Evolutionary conservation across 2,329 filamentous ascomycete species (phyloP).

Genomic region (Aplosporella prunicola): DNA sequence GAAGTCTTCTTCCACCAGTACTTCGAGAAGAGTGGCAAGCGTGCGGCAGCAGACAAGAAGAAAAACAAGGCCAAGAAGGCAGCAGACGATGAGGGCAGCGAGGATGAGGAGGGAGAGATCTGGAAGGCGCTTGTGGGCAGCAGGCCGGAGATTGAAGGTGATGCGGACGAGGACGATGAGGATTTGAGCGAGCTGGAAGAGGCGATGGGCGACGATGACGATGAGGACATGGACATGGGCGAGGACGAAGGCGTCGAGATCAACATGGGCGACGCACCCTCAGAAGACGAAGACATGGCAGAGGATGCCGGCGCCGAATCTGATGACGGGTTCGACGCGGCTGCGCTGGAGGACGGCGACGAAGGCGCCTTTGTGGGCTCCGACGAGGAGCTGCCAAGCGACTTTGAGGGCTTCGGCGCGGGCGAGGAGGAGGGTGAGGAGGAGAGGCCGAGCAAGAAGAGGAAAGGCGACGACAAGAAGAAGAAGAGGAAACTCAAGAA

Average conservation of each 20-base stretch:
- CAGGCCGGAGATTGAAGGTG: conserved; percentile 64
- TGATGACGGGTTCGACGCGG: conserved; percentile 29
- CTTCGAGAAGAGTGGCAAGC: conserved; percentile 60
- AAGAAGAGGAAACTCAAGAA: conserved; percentile 80
- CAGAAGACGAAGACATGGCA: conserved; percentile 35
- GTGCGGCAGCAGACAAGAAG: conserved; percentile 48
- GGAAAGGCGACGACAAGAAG: conserved; percentile 36
- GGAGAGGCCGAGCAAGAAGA: conserved; percentile 26
- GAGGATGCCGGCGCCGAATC: conserved; percentile 15
- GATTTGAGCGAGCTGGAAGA: conserved; percentile 46
- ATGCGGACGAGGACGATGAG: conserved; percentile 47
- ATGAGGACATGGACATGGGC: conserved; percentile 37
- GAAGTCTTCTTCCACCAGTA: conserved; percentile 99
- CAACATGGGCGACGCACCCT: conserved; percentile 31
- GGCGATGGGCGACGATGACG: conserved; percentile 36
- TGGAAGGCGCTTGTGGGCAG: conserved; percentile 85
- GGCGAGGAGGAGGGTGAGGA: conserved; percentile 36
- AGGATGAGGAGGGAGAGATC: conserved; percentile 70
- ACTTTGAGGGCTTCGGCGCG: conserved; percentile 32
- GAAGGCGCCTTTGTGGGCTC: conserved; percentile 47
- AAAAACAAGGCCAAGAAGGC: conserved; percentile 36
- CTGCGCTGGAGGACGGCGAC: conserved; percentile 38
- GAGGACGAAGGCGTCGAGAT: conserved; percentile 38
- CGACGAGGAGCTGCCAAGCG: conserved; percentile 46
- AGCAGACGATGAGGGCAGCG: conserved; percentile 42